Evolutionary conservation across 2,329 filamentous ascomycete species (phyloP).

Genomic region (Shiraia bambusicola): DNA sequence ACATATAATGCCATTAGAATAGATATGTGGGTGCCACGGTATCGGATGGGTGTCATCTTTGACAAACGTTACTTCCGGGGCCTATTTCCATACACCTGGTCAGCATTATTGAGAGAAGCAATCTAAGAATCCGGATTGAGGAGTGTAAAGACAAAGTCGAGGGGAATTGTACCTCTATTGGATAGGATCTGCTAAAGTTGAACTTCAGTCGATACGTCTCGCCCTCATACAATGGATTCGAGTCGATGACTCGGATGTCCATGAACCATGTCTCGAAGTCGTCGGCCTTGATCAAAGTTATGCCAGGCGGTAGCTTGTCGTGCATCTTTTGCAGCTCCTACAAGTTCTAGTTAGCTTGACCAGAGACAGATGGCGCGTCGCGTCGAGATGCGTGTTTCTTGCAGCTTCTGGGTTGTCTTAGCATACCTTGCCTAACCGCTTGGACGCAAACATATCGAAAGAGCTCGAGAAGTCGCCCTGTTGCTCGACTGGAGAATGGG

Average conservation of each 20-base stretch:
- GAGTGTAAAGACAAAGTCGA: neutral
- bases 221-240: conserved; percentile 81
- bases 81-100: conserved; percentile 53
- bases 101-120: neutral
- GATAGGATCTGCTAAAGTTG: conserved; percentile 79
- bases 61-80: conserved; percentile 90
- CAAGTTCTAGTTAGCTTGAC: conserved; percentile 2
- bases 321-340: conserved; percentile 49
- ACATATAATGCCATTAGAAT: conserved; percentile 98
- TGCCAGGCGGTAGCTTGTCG: conserved; percentile 63
- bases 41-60: conserved; percentile 63
- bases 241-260: conserved; percentile 87
- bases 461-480: neutral
- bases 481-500: neutral
- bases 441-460: conserved; percentile 53
- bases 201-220: conserved; percentile 86
- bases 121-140: conserved; percentile 1
- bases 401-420: neutral
- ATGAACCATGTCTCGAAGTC: conserved; percentile 88
- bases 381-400: neutral
- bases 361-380: neutral
- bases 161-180: conserved; percentile 63
- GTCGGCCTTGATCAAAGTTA: conserved; percentile 77
- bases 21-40: conserved; percentile 95
- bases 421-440: conserved; percentile 52